Evolutionary conservation across 148 eudicot genomes (phyloP), one percentile per base, ranked within the genome.

Genomic region (Gaultheria prostrata): DNA sequence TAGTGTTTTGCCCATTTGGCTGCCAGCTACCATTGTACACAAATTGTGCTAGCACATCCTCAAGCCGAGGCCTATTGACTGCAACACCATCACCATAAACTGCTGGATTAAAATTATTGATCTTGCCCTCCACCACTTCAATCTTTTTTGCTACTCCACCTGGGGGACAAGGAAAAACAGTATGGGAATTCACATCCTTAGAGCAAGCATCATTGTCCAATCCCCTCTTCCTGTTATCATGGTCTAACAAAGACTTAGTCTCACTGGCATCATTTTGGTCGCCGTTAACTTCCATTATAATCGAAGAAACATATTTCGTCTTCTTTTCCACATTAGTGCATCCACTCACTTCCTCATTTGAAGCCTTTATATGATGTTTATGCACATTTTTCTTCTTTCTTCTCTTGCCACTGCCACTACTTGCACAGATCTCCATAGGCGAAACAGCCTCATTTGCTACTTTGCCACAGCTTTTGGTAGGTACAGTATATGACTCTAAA

Each of bases 41-140:
- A 87, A 82, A 91, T 79, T 82, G 82, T 45, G 89, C 84, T n/a
- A 91, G 71, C 2, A 91, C 11, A 61, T 86, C 84, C 43, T 86
- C 89, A 77, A 88, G 13, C 26, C 43, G 43, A 51, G 57, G 57
- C 20, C 57, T 11, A 74, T 20, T 74, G 76, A 35, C n/a, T 35
- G 10, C 76, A 72, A 72, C 3, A 8, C 24, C 46, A 33, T 72
- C 48, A 35, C 76, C 76, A 72, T 72, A n/a, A 72, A 15, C 21
- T 6, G 48, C 76, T 1, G 24, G 76, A 33, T 33, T 35, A 35
- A 33, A 35, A 35, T 13, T 35, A 35, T 72, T 72, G 35, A 18
- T 35, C 46, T 72, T 18, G 49, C 46, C 48, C 48, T 72, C 35
- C 48, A 32, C 48, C 76, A 18, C 48, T 35, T 72, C 35, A 33